Percentiles rank a stretch among this genome's conserved stretches.
Evolutionary conservation across 305 asterid species (phyloP).

Genomic region (Withania somnifera): DNA sequence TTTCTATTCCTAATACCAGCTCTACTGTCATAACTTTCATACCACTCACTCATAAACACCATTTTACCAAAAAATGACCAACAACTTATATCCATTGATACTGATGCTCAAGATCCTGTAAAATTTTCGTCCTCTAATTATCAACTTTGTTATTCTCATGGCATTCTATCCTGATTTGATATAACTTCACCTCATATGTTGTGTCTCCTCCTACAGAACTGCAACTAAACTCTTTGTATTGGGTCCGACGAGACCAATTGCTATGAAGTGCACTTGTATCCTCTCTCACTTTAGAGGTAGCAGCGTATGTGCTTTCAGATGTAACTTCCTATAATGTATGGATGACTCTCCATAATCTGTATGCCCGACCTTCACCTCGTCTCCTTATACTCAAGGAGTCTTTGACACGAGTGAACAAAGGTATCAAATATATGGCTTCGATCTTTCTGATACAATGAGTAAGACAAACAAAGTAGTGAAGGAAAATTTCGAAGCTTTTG

Average conservation of each 20-base stretch:
- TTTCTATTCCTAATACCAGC: not conserved
- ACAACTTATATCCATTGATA: not conserved
- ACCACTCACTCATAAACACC: not conserved
- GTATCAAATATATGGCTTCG: too few relatives aligned
- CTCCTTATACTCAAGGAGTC: too few relatives aligned
- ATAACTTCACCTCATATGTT: too few relatives aligned
- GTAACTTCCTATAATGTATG: too few relatives aligned
- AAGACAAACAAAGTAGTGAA: too few relatives aligned
- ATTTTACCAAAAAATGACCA: not conserved
- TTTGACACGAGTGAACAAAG: too few relatives aligned
- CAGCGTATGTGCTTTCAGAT: not conserved
- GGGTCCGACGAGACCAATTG: not conserved
- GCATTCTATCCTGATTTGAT: not conserved
- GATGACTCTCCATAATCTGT: too few relatives aligned
- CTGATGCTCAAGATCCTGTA: not conserved
- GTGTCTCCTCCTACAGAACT: too few relatives aligned
- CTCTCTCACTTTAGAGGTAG: not conserved
- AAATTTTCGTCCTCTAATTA: not conserved
- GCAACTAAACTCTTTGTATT: not conserved
- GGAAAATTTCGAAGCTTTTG: too few relatives aligned
- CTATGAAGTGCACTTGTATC: not conserved
- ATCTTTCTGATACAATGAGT: too few relatives aligned
- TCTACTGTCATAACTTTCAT: not conserved
- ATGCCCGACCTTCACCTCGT: too few relatives aligned
- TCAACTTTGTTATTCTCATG: not conserved